Evolutionary conservation across 2,329 filamentous ascomycete genomes (phyloP).

Genomic region (Sclerotinia nivalis): DNA sequence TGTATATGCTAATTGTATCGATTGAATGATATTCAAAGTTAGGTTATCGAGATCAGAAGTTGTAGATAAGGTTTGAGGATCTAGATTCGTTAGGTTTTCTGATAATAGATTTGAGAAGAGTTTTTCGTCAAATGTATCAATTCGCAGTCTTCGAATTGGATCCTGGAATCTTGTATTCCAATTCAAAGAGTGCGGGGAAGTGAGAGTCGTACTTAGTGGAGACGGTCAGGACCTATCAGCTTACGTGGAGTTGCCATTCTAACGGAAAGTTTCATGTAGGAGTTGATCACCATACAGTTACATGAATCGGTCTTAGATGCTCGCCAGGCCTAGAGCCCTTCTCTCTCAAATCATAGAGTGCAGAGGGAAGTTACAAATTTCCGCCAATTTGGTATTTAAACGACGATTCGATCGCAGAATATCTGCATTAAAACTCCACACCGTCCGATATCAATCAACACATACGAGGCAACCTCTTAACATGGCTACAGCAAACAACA

Average conservation of each 20-base stretch:
- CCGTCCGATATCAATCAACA: neutral
- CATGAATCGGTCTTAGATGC: neutral
- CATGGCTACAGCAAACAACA: slow-evolving; percentile 43
- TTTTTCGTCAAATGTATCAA: no score
- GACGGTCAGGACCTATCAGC: neutral
- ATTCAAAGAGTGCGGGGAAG: no score
- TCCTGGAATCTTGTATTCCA: no score
- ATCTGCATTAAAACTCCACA: neutral
- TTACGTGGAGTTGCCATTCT: neutral
- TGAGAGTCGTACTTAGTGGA: neutral
- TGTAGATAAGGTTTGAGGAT: no score
- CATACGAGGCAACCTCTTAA: neutral
- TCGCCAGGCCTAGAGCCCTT: neutral
- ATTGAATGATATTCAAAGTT: no score
- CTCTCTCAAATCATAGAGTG: slow-evolving; percentile 3
- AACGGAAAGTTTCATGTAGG: neutral
- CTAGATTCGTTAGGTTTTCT: no score
- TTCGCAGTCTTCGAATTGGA: no score
- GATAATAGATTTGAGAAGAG: no score
- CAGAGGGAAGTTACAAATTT: neutral
- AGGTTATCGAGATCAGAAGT: no score
- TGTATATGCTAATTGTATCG: no score
- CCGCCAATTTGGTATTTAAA: neutral
- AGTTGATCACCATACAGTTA: neutral
- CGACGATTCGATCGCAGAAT: neutral